Evolutionary conservation across 495 filamentous ascomycete species (phyloP), one percentile per base, ranked within the genome.

Genomic region (Xylaria bambusicola): DNA sequence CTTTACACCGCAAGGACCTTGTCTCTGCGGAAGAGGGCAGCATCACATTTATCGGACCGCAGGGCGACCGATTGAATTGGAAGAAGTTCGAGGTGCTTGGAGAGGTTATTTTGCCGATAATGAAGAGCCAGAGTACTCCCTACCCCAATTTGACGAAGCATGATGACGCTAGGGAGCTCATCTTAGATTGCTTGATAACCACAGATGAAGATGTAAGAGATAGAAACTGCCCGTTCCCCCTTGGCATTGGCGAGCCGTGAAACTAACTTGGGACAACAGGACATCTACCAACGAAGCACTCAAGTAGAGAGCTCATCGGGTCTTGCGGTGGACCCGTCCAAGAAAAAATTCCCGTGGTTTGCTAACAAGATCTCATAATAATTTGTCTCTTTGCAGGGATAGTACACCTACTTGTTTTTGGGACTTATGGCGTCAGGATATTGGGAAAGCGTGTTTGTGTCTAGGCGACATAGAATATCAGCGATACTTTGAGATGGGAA

Each of bases 51-150:
- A 77, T 97, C 9, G 87, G 86, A 20, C 82, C 88, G 21, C 85
- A 88, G 57, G 81, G 78, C 17, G 86, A 88, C 57, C 81, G 89
- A 40, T 91, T 98, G 67, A 98, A 97, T 68, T 98, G 94, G 94
- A 92, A 88, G 76, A 98, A 98, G 67, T 98, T 98, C 64, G 92
- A 98, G 76, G 88, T 98, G 18, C 87, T 98, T 76, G 91, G 92
- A 4, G 93, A 97, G 58, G 88, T 97, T 23, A 82, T 98, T 50
- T 81, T 96, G 52, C 88, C 89, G 4, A 88, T 98, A 36, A 92
- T 96, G 79, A 86, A 85, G 71, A 96, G 92, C 70, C 94, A 97
- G 75, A 87, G 87, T 33, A 87, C 84, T 41, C 88, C 93, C 15
- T 97, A 97, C 66, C 81, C 84, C 55, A 83, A 87, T 57, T 72